Conservation (phyloP, 2,329 filamentous ascomycete genomes). For the Alternaria infectoria region DNA sequence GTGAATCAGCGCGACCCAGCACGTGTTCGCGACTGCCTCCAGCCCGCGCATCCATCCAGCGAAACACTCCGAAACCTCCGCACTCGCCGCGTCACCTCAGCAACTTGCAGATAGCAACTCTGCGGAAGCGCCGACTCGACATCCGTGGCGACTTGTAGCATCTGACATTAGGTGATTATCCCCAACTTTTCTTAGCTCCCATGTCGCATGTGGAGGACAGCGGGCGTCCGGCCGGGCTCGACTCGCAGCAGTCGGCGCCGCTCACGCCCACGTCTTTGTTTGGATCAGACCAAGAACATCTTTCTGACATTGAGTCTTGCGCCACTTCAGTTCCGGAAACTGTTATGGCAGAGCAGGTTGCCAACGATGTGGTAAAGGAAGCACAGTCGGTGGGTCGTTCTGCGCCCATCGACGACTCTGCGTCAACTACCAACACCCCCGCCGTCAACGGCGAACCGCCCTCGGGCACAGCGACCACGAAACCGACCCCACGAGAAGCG, state of each 20-base stretch:
- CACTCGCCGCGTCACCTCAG: constrained; percentile 40
- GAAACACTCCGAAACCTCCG: constrained; percentile 38
- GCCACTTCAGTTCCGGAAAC: constrained; percentile 57
- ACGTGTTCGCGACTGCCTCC: constrained; percentile 24
- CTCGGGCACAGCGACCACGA: constrained; percentile 44
- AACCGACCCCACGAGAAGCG: constrained; percentile 30
- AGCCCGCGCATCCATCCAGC: constrained; percentile 25
- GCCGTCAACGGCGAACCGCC: constrained; percentile 57
- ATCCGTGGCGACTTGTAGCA: constrained; percentile 48
- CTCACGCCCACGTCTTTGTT: constrained; percentile 13
- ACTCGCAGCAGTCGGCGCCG: constrained; percentile 26
- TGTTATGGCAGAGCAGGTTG: constrained; percentile 76
- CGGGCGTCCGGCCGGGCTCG: constrained; percentile 25
- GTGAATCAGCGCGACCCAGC: constrained; percentile 31
- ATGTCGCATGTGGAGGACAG: constrained; percentile 31
- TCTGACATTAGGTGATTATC: constrained; percentile 50
- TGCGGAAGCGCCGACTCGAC: constrained; percentile 50
- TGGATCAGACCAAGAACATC: constrained; percentile 35
- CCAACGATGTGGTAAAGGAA: constrained; percentile 75
- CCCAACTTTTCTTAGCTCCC: constrained; percentile 30
- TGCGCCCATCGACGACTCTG: constrained; percentile 70
- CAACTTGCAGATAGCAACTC: constrained; percentile 43
- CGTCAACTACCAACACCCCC: constrained; percentile 63
- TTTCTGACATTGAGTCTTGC: constrained; percentile 42
- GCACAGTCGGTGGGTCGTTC: constrained; percentile 69